Conservation (phyloP, 1,284 basidiomycete species). For the Anthracocystis panici-leucophaei region DNA sequence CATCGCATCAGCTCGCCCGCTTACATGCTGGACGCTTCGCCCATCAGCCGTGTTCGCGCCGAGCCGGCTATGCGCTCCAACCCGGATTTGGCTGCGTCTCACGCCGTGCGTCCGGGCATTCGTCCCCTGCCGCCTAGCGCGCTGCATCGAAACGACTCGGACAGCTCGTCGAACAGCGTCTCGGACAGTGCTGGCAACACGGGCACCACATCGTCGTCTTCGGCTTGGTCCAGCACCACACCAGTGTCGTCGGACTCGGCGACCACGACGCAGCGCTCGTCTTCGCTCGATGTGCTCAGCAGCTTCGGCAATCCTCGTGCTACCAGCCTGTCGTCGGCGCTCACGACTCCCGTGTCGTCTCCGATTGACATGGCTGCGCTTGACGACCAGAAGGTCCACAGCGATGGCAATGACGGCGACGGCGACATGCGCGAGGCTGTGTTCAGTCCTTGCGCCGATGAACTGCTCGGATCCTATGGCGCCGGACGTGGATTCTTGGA, state of each 20-base stretch:
- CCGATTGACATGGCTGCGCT: conserved; percentile 20
- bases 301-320: conserved; percentile 26
- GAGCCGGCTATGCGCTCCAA: conserved; percentile 39
- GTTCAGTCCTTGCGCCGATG: conserved; percentile 46
- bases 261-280: conserved; percentile 15
- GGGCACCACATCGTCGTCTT: conserved; percentile 9
- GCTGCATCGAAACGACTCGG: conserved; percentile 18
- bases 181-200: conserved; percentile 2
- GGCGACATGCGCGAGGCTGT: conserved; percentile 14
- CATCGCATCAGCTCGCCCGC: conserved; percentile 51
- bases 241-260: conserved; percentile 17
- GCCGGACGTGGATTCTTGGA: conserved; percentile 17
- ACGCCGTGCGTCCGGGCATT: conserved; percentile 33
- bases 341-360: conserved; percentile 45
- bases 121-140: conserved; percentile 21
- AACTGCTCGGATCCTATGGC: conserved; percentile 15
- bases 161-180: conserved; percentile 9
- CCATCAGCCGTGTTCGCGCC: conserved; percentile 19
- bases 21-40: conserved; percentile 47
- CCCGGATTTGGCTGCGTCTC: conserved; percentile 29
- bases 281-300: conserved; percentile 25
- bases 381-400: conserved; percentile 4
- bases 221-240: conserved; percentile 29
- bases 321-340: conserved; percentile 24
- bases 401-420: conserved; percentile 14